Base-by-base conservation (phyloP, 176 grass and related monocot species). In the Oryza rufipogon region DNA sequence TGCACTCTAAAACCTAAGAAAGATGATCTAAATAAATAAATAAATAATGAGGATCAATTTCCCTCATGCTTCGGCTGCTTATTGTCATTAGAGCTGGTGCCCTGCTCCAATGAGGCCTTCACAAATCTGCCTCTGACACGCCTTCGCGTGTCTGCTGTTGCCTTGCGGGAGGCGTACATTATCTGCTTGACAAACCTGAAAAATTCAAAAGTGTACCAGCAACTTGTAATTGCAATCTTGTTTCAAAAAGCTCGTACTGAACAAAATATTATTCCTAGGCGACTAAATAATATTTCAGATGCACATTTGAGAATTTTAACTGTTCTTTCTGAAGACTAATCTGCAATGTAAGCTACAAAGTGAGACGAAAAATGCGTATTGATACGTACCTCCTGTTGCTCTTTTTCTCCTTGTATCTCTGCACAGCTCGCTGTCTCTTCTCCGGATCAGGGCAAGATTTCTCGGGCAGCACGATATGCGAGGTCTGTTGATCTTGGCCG, bases 91-190 rank as follows among this genome's bases (percentile, higher is more conserved):
- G 58, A 23, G 58, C n/a, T 63, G 58, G 20, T 63, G 58, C 20
- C 19, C 58, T 22, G 58, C n/a, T 63, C 58, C n/a, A 13, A 63
- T 23, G 64, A 23, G 1, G 71, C 70, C 65, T 85, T 89, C 26
- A 73, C 82, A 80, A 89, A 89, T 25, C 87, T 79, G n/a, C 87
- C 87, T 38, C 70, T 85, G 9, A 89, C 82, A 17, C 82, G 77
- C 26, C 75, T 85, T 42, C 87, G 47, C 1, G 70, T 85, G 17
- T 89, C 82, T 39, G 87, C 87, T 65, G 70, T 80, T 6, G 45
- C 82, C 77, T 89, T 89, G 4, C 87, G 77, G 8, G 87, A 89
- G 19, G 58, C 71, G 16, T 85, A 89, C 70, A 79, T 89, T 61
- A 89, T 76, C 82, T 81, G 70, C 77, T 81, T 89, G 6, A 39